Base-by-base conservation (phyloP, 139 green algal genomes). In the Penium margaritaceum region DNA sequence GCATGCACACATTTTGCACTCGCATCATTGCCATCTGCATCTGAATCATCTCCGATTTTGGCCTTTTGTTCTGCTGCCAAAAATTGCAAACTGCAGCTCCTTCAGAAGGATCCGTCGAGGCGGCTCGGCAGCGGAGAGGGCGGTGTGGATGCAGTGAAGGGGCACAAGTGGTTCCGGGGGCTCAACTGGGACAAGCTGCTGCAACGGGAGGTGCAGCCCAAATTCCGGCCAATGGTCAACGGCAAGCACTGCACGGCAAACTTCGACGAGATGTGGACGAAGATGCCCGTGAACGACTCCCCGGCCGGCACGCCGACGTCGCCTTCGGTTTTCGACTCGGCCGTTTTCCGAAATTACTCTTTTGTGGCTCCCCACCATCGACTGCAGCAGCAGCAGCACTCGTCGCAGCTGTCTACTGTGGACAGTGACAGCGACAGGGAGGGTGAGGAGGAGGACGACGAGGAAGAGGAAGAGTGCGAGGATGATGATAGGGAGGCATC, bases 171-270 rank as follows among this genome's bases (percentile, higher is more conserved):
- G 83, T 98, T 98, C 86, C 86, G 71, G 30, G 21, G 39, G 17
- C 86, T 97, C 46, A 87, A 93, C 67, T 97, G 92, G 92, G 58
- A 80, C 36, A 85, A 85, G 79, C 84, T 97, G 57, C 89, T 91
- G 67, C 63, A 33, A 21, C 72, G 88, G 1, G 37, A 91, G 72
- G 58, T 97, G 0, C 63, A 78, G 35, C 89, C 87, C n/a, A 89
- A 88, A 34, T 98, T 97, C 85, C 87, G 84, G 64, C 93, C 93
- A 1, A 44, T 34, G 5, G 80, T 77, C 2, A 47, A 76, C 15
- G 65, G 63, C 24, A 27, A 78, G 39, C 34, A 81, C 27, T 88
- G 77, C 51, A 83, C 88, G 0, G 86, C 91, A 47, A 95, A 95
- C 68, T 96, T 96, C 79, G 90, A 96, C 81, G 84, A 85, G 36